These are phyloP conservation scores for Huntiella decipiens DNA, from an alignment of 2,329 filamentous ascomycete genomes.

Conservation along the genomic window DNA sequence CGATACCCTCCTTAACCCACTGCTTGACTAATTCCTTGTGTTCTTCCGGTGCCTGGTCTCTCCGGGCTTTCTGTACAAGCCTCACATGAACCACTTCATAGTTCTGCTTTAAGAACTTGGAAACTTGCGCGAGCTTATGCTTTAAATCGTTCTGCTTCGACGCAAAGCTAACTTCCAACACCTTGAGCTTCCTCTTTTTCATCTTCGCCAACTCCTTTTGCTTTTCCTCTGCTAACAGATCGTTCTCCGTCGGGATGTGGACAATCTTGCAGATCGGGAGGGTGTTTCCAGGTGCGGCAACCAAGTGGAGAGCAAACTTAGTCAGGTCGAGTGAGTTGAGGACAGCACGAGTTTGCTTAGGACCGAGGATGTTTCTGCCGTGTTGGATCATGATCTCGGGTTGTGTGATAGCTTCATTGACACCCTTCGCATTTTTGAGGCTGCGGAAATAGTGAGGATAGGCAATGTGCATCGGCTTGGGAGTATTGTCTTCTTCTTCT, in stretches of 20 bases:
- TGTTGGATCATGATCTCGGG: slow-evolving; percentile 24
- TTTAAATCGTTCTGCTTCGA: slow-evolving; percentile 57
- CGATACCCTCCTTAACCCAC: slow-evolving; percentile 11
- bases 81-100: slow-evolving; percentile 50
- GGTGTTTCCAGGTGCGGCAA: slow-evolving; percentile 20
- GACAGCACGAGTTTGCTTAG: slow-evolving; percentile 21
- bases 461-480: too few relatives aligned
- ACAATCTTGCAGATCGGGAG: slow-evolving; percentile 48
- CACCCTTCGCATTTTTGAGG: neutral
- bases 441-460: neutral
- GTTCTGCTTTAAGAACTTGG: slow-evolving; percentile 53
- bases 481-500: too few relatives aligned
- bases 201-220: slow-evolving; percentile 26
- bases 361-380: slow-evolving; percentile 21
- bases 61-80: slow-evolving; percentile 40
- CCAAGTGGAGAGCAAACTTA: slow-evolving; percentile 23
- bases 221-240: slow-evolving; percentile 23
- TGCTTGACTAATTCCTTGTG: slow-evolving; percentile 41
- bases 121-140: slow-evolving; percentile 49
- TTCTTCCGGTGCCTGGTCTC: slow-evolving; percentile 36
- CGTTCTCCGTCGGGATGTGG: slow-evolving; percentile 33
- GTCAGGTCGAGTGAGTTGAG: slow-evolving; percentile 21
- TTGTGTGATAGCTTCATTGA: slow-evolving; percentile 22
- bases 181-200: slow-evolving; percentile 37
- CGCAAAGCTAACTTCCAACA: slow-evolving; percentile 79